Evolutionary conservation across 805 yeast species (phyloP).

Genomic region (Suhomyces prunicola): DNA sequence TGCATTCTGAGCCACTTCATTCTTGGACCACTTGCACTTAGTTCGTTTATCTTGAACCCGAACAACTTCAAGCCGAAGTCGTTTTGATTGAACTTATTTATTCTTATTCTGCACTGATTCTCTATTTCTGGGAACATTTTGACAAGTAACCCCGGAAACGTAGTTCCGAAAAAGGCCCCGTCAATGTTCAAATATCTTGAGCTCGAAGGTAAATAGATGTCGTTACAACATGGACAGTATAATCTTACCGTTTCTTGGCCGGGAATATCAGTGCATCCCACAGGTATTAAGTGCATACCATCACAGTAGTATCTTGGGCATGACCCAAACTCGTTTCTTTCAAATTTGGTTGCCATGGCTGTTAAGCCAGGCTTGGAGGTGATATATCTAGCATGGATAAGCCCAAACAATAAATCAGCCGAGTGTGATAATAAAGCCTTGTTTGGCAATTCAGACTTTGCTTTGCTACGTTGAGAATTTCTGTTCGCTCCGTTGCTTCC

Average conservation of each 20-base stretch:
- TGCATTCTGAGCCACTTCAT: constrained; percentile 90
- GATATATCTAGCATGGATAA: constrained; percentile 90
- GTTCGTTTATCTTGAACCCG: constrained; percentile 80
- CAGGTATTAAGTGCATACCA: constrained; percentile 85
- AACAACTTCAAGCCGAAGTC: constrained; percentile 73
- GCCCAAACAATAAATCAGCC: constrained; percentile 89
- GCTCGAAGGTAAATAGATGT: constrained; percentile 82
- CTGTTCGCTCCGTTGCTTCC: constrained; percentile 5
- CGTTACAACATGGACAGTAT: constrained; percentile 93
- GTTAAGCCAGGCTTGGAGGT: constrained; percentile 86
- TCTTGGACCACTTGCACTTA: constrained; percentile 80
- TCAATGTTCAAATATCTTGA: constrained; percentile 86
- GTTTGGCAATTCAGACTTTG: constrained; percentile 58
- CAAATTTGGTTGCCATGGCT: constrained; percentile 91
- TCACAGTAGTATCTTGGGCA: constrained; percentile 91
- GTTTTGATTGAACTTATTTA: constrained; percentile 44
- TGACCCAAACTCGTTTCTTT: constrained; percentile 80
- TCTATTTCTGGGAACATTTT: constrained; percentile 91
- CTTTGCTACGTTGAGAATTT: constrained; percentile 16
- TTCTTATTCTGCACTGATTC: constrained; percentile 61
- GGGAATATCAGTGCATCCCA: constrained; percentile 86
- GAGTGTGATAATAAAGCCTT: constrained; percentile 79
- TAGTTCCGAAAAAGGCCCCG: constrained; percentile 96
- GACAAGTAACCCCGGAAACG: constrained; percentile 89
- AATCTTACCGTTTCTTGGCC: constrained; percentile 90